Evolutionary conservation across 768 basidiomycete species (phyloP).

Genomic region (Tylopilus felleus): DNA sequence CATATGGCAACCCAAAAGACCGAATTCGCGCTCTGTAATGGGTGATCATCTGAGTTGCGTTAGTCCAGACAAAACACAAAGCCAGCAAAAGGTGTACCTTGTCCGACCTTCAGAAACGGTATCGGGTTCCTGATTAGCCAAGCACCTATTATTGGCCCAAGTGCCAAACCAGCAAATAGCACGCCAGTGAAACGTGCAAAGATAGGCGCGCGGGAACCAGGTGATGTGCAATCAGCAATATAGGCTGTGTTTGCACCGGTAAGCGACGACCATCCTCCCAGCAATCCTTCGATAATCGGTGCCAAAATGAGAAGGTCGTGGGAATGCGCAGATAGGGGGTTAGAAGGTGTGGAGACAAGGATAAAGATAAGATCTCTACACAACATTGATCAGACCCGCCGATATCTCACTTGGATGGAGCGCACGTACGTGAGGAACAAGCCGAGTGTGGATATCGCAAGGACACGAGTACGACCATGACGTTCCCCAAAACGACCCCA

Average conservation of each 20-base stretch:
- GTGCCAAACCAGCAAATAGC: conserved; percentile 70
- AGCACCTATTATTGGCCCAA: conserved; percentile 71
- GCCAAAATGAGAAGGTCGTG: conserved; percentile 75
- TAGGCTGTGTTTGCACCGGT: conserved; percentile 63
- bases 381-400: neutral
- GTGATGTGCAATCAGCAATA: conserved; percentile 78
- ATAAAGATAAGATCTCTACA: conserved; percentile 75
- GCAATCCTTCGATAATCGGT: conserved; percentile 73
- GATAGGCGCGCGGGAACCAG: conserved; percentile 71
- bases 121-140: conserved; percentile 47
- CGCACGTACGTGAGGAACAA: conserved; percentile 66
- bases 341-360: conserved; percentile 67
- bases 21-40: conserved; percentile 39
- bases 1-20: conserved; percentile 54
- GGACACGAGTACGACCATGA: conserved; percentile 71
- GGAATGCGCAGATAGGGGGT: conserved; percentile 57
- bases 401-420: conserved; percentile 18
- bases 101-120: conserved; percentile 27
- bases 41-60: conserved; percentile 26
- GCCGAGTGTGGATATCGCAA: conserved; percentile 64
- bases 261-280: conserved; percentile 73
- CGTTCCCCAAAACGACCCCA: conserved; percentile 83
- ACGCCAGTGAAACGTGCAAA: conserved; percentile 72
- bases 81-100: conserved; percentile 11
- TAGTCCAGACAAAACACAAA: conserved; percentile 5